A percentile compares a stretch with the other conserved stretches of the same genome.
Conservation (phyloP, 2,329 filamentous ascomycete species). For the Dissoconium aciculare region DNA sequence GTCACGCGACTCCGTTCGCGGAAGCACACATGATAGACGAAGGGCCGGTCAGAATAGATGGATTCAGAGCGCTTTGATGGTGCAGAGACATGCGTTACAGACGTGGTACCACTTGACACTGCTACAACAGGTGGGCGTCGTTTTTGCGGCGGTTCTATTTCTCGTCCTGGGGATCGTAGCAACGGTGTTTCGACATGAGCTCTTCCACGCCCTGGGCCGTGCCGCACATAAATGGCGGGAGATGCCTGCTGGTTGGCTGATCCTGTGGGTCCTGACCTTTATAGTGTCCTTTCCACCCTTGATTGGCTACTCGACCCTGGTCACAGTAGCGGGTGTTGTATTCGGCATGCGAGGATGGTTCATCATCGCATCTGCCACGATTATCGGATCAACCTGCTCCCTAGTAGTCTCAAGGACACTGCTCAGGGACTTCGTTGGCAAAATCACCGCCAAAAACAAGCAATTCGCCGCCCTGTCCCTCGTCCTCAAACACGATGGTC, state of each 20-base stretch:
- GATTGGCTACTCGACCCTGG: conserved; percentile 70
- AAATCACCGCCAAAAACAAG: conserved; percentile 66
- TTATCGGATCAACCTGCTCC: conserved; percentile 60
- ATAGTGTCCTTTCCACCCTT: conserved; percentile 70
- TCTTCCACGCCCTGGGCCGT: conserved; percentile 63
- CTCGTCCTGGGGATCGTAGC: too few species aligned
- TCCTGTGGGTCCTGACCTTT: conserved; percentile 64
- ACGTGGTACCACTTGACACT: conserved; percentile 43
- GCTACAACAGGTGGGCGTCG: conserved; percentile 44
- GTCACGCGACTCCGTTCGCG: conserved; percentile 6
- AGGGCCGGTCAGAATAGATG: conserved; percentile 32
- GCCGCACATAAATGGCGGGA: conserved; percentile 63
- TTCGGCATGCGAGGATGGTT: conserved; percentile 71
- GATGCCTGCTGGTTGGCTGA: conserved; percentile 53
- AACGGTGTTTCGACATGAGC: conserved; percentile 63
- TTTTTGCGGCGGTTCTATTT: conserved; percentile 43
- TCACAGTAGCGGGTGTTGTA: conserved; percentile 55
- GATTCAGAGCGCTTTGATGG: conserved; percentile 5
- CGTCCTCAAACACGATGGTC: conserved; percentile 76
- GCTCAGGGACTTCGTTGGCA: conserved; percentile 62
- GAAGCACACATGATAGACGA: conserved; percentile 18
- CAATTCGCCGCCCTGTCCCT: conserved; percentile 79
- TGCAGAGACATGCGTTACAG: conserved; percentile 26
- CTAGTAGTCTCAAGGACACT: conserved; percentile 72
- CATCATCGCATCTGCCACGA: conserved; percentile 62